Conservation (phyloP, 345 rosid species). For the Angophora floribunda region DNA sequence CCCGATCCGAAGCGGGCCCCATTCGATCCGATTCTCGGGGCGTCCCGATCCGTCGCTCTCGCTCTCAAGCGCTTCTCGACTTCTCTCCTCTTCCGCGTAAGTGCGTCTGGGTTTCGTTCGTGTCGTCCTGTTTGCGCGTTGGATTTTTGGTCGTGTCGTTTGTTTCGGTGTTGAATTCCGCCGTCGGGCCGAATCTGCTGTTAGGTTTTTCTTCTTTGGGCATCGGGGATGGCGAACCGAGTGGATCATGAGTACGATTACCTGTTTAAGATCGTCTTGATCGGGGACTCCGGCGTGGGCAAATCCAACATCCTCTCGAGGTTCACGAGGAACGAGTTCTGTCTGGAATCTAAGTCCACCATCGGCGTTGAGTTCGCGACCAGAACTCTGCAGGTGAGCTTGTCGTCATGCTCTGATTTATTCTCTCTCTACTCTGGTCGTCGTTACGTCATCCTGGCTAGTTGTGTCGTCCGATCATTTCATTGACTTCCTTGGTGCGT, state of each 20-base stretch:
- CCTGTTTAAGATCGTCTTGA: constrained; percentile 36
- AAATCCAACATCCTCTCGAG: constrained; percentile 38
- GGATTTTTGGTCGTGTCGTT: background rate
- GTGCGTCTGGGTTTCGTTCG: background rate
- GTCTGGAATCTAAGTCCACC: constrained; percentile 36
- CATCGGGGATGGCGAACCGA: constrained; percentile 21
- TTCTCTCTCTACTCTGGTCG: background rate
- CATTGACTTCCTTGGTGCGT: background rate
- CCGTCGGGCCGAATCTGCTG: background rate
- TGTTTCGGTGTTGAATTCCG: background rate
- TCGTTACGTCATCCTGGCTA: background rate
- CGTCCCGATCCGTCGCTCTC: background rate
- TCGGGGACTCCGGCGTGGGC: constrained; percentile 37
- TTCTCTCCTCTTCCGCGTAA: background rate
- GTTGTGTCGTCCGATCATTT: background rate
- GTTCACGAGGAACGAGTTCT: constrained; percentile 34
- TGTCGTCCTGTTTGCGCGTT: background rate
- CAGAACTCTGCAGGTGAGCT: constrained; percentile 24
- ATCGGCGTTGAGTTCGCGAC: constrained; percentile 40
- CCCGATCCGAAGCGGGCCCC: background rate
- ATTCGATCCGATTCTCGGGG: background rate
- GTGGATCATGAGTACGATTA: constrained; percentile 40
- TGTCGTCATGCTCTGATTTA: background rate
- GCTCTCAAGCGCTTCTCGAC: background rate
- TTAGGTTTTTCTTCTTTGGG: constrained; percentile 4